Base-by-base conservation (phyloP, 192 early-diverging fungal genomes). In the Backusella australiensis region DNA sequence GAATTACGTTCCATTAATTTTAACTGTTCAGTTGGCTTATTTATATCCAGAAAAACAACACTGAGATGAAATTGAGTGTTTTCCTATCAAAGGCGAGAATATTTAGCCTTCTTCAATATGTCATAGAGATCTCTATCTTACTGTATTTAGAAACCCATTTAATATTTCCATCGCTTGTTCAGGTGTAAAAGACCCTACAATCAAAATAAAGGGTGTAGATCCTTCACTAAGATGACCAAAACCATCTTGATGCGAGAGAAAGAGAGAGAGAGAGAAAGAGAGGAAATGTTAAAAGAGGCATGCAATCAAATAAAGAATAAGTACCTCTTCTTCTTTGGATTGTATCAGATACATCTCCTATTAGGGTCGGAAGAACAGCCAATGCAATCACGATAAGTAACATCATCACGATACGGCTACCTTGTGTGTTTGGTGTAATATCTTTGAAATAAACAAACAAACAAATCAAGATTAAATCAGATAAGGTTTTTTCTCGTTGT, bases 351-450 rank as follows among this genome's bases (percentile, higher is more conserved):
- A 79, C 78, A n/a, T 80, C 86, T 1, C 80, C 76, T 67, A 87
- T 82, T 9, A 93, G 52, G 29, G 81, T 80, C 1, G 92, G 92
- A 11, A 93, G 76, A 14, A 91, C 71, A 1, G 85, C 82, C 3
- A 93, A 74, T 21, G 90, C 69, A 14, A 84, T 80, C 3, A 90
- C 72, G 56, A 92, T 92, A 21, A 92, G 69, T 12, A 85, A 3
- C 69, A 91, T 85, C 46, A 91, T 84, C 14, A 90, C 86, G 14
- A 88, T 19, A 73, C 86, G 78, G 19, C 85, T 88, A 11, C 80
- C 83, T 8, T 80, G 63, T 4, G 90, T 83, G 34, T 81, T 77
- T 23, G 92, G 84, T 3, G 89, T 85, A 46, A 93, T 86, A 71
- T 93, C 92, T 75, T 56, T 63, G 29, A 35, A 56, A n/a, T 46